phyloP scores from a whole-genome alignment of 805 yeast genomes.

The Pichia paraexigua region DNA sequence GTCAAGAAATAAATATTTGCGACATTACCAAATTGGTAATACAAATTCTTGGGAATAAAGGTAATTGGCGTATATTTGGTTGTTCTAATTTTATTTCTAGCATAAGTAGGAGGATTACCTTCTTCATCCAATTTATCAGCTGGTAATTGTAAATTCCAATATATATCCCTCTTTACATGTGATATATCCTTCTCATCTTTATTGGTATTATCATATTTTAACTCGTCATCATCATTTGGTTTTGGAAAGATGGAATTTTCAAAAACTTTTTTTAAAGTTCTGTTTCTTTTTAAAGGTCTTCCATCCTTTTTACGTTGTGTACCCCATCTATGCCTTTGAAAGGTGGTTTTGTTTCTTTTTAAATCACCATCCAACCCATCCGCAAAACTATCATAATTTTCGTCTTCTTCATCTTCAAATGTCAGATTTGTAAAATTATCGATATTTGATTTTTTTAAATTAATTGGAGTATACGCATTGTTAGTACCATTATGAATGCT shows the following conservation, averaged over 20 bases:
- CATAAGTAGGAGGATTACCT: constrained; percentile 53
- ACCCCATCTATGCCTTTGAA: constrained; percentile 85
- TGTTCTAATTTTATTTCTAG: constrained; percentile 89
- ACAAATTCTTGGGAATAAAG: constrained; percentile 79
- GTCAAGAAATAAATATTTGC: constrained; percentile 85
- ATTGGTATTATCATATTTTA: constrained; percentile 26
- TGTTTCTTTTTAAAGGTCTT: constrained; percentile 51
- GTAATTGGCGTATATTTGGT: constrained; percentile 90
- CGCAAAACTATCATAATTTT: constrained; percentile 8
- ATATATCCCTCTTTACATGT: constrained; percentile 37
- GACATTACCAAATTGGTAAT: constrained; percentile 74
- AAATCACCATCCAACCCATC: constrained; percentile 1
- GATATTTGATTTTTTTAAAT: constrained; percentile 12
- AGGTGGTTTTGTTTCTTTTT: constrained; percentile 34
- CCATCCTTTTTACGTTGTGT: constrained; percentile 75
- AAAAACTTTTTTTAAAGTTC: constrained; percentile 36
- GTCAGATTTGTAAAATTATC: neutral
- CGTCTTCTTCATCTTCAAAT: constrained; percentile 5
- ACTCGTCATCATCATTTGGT: constrained; percentile 15
- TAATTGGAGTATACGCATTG: constrained; percentile 2
- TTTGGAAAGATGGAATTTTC: constrained; percentile 17
- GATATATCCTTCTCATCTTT: constrained; percentile 23
- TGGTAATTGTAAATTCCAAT: constrained; percentile 55
- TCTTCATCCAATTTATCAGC: constrained; percentile 45
- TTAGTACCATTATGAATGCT: neutral